A percentile compares a stretch with the other conserved stretches of the same genome.
Conservation (phyloP, 306 rosid genomes). For the Hippophae gyantsensis region DNA sequence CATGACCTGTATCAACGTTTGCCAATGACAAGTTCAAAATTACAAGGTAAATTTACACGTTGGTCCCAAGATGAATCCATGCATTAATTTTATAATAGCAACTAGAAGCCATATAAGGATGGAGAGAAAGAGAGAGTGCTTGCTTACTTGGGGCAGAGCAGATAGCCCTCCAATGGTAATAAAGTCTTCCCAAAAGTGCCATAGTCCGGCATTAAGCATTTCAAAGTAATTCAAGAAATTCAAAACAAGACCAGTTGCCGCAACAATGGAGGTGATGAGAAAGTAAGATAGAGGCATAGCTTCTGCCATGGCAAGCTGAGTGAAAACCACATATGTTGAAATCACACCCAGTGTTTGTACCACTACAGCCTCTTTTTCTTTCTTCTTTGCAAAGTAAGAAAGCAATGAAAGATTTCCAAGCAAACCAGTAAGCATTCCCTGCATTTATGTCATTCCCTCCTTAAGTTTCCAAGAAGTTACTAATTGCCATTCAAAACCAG, state of each 20-base stretch:
- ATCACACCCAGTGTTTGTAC: constrained; percentile 57
- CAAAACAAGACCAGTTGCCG: constrained; percentile 56
- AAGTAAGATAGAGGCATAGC: constrained; percentile 76
- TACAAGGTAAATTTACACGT: too few species aligned
- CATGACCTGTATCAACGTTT: constrained; percentile 56
- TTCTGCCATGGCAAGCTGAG: constrained; percentile 73
- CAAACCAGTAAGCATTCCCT: constrained; percentile 79
- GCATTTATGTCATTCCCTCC: constrained; percentile 25
- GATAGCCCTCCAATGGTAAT: constrained; percentile 84
- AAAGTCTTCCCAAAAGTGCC: constrained; percentile 78
- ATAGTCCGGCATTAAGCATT: constrained; percentile 49
- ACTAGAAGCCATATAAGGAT: neutral
- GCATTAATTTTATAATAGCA: too few species aligned
- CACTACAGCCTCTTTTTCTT: constrained; percentile 70
- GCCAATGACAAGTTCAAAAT: neutral
- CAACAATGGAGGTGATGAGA: constrained; percentile 47
- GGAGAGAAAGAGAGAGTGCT: constrained; percentile 9
- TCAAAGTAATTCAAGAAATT: constrained; percentile 68
- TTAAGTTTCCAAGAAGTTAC: constrained; percentile 10
- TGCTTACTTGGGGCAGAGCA: constrained; percentile 65
- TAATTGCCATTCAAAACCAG: constrained; percentile 1
- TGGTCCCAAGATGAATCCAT: too few species aligned
- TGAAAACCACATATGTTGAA: constrained; percentile 46
- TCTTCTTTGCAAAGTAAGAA: constrained; percentile 83
- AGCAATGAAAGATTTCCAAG: constrained; percentile 80